Evolutionary conservation across 2,329 filamentous ascomycete species (phyloP).

Genomic region (Zymoseptoria ardabiliae): DNA sequence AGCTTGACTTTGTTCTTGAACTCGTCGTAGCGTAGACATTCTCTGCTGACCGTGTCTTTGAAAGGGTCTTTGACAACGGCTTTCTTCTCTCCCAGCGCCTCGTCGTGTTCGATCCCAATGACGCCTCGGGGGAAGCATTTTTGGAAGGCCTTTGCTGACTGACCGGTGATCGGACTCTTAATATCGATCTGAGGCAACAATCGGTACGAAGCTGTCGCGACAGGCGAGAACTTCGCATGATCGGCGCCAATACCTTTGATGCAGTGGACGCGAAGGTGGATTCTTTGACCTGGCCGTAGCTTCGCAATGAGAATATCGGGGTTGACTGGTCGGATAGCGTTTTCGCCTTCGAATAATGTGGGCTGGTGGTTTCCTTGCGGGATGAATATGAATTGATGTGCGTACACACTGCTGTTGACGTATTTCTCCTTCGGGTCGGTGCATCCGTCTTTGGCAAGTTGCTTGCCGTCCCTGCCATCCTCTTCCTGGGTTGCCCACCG

Average conservation of each 20-base stretch:
- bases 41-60: conserved; percentile 90
- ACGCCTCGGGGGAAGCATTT: conserved; percentile 86
- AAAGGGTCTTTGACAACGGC: conserved; percentile 83
- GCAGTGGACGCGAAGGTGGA: conserved; percentile 84
- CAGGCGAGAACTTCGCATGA: conserved; percentile 94
- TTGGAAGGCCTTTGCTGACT: conserved; percentile 81
- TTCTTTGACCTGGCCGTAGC: conserved; percentile 79
- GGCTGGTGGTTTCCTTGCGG: conserved; percentile 64
- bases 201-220: conserved; percentile 88
- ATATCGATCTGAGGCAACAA: conserved; percentile 85
- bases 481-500: conserved; percentile 55
- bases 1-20: conserved; percentile 95
- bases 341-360: conserved; percentile 54
- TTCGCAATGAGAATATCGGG: conserved; percentile 93
- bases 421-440: conserved; percentile 79
- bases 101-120: conserved; percentile 70
- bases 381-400: conserved; percentile 58
- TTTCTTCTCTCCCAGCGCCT: conserved; percentile 64
- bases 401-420: conserved; percentile 63
- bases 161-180: conserved; percentile 70
- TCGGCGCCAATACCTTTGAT: conserved; percentile 90
- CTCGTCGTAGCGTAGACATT: conserved; percentile 83
- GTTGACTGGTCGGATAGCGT: conserved; percentile 69
- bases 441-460: conserved; percentile 58
- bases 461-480: conserved; percentile 39